Percentiles rank a stretch among this genome's conserved stretches.
These are phyloP conservation scores for Phytophthora tentaculata DNA, from an alignment of 352 stramenopile genomes.

Conservation along the genomic window DNA sequence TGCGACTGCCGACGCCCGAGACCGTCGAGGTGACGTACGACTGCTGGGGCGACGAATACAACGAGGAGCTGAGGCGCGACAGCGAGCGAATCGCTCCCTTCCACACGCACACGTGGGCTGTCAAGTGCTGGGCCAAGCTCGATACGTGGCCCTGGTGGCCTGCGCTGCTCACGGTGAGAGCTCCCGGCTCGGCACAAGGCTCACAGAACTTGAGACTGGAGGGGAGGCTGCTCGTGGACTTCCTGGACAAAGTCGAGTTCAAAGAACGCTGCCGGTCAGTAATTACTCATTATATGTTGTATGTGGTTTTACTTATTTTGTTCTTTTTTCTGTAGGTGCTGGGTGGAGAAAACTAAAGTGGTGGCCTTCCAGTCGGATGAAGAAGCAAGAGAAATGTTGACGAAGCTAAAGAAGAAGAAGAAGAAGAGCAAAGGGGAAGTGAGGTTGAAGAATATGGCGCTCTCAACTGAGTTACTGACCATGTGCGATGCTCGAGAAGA, in stretches of 20 bases:
- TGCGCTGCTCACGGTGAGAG: constrained; percentile 52
- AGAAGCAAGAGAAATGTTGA: constrained; percentile 26
- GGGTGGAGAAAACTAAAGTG: constrained; percentile 54
- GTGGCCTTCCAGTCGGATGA: constrained; percentile 35
- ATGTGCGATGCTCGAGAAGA: constrained; percentile 45
- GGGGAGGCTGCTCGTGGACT: constrained; percentile 58
- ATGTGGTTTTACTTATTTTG: constrained; percentile 12
- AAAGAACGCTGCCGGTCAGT: constrained; percentile 31
- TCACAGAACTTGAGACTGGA: constrained; percentile 44
- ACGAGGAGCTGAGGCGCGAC: constrained; percentile 56
- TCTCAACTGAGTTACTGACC: constrained; percentile 39
- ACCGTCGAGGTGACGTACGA: constrained; percentile 57
- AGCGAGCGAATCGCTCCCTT: constrained; percentile 66
- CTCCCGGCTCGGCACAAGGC: constrained; percentile 42
- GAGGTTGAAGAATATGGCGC: constrained; percentile 32
- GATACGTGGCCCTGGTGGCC: constrained; percentile 77
- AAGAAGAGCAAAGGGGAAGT: constrained; percentile 9
- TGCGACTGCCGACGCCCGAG: constrained; percentile 28
- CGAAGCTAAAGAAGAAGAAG: constrained; percentile 21
- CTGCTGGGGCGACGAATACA: constrained; percentile 64
- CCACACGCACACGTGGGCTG: constrained; percentile 69
- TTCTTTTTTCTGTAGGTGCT: constrained; percentile 42
- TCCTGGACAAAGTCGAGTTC: constrained; percentile 52
- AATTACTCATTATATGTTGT: not conserved
- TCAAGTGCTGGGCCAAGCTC: constrained; percentile 82